Conservation (phyloP, 75 land plant genomes). For the Cryptomeria japonica region DNA sequence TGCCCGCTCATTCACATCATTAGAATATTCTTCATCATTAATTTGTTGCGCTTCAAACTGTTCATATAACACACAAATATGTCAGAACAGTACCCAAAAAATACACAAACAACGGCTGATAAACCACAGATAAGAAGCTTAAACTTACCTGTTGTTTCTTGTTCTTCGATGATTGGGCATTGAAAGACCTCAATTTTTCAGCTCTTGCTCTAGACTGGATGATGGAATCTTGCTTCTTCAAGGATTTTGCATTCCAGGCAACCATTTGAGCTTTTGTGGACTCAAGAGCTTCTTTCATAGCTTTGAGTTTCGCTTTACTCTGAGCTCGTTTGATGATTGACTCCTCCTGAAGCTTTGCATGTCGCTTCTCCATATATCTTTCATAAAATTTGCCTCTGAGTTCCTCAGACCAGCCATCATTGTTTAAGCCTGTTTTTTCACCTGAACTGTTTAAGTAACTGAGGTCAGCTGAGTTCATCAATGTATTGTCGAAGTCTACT, state of each 20-base stretch:
- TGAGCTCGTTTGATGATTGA: constrained; percentile 72
- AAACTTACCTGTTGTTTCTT: constrained; percentile 63
- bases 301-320: constrained; percentile 86
- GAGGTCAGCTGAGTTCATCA: constrained; percentile 30
- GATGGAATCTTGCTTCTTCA: constrained; percentile 30
- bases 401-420: constrained; percentile 39
- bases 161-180: constrained; percentile 22
- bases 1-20: constrained; percentile 25
- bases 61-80: neutral
- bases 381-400: constrained; percentile 73
- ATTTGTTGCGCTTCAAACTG: neutral
- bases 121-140: neutral
- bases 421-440: constrained; percentile 14
- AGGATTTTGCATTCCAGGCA: constrained; percentile 45
- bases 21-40: constrained; percentile 35
- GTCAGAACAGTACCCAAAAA: neutral
- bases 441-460: constrained; percentile 11
- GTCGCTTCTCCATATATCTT: constrained; percentile 78
- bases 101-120: neutral
- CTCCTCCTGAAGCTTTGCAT: constrained; percentile 87
- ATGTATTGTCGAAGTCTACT: constrained; percentile 19
- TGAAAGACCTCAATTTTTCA: constrained; percentile 67
- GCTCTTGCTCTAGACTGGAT: constrained; percentile 34
- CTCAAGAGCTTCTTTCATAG: constrained; percentile 88
- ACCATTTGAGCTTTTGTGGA: constrained; percentile 74